A percentile compares a stretch with the other conserved stretches of the same genome.
These are phyloP conservation scores for Dioscorea zingiberensis DNA, from an alignment of 106 monocot species.

Conservation along the genomic window DNA sequence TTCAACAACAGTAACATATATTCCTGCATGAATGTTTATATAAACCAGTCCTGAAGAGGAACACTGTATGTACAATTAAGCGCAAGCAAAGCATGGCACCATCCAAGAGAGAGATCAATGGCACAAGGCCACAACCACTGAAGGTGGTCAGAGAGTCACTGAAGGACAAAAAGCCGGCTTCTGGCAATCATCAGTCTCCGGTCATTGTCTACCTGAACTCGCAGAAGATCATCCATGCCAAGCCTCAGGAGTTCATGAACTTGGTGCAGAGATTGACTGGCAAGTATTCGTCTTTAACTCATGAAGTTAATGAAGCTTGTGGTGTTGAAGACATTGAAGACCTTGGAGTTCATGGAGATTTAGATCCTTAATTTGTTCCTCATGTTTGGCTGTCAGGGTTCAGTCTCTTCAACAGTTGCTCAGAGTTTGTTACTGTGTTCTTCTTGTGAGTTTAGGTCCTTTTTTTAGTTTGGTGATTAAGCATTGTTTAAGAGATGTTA, in stretches of 20 bases:
- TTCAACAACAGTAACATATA: too few species aligned
- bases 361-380: conserved; percentile 7
- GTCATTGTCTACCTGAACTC: conserved; percentile 1
- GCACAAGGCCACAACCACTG: too few species aligned
- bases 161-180: conserved; percentile 1
- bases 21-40: too few species aligned
- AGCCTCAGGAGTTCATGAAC: conserved; percentile 8
- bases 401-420: conserved; percentile 1
- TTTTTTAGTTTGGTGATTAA: too few species aligned
- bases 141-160: not conserved
- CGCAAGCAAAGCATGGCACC: not conserved
- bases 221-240: not conserved
- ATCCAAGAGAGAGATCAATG: not conserved
- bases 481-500: too few species aligned
- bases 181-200: not conserved
- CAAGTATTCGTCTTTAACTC: not conserved
- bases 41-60: too few species aligned
- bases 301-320: too few species aligned
- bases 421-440: conserved; percentile 2
- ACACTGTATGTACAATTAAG: too few species aligned
- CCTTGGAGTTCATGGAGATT: not conserved
- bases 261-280: conserved; percentile 5
- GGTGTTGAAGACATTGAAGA: too few species aligned
- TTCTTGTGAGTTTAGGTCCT: too few species aligned
- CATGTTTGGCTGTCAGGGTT: too few species aligned